phyloP scores from a whole-genome alignment of 306 rosid genomes.

The Sicyos baderoa region DNA sequence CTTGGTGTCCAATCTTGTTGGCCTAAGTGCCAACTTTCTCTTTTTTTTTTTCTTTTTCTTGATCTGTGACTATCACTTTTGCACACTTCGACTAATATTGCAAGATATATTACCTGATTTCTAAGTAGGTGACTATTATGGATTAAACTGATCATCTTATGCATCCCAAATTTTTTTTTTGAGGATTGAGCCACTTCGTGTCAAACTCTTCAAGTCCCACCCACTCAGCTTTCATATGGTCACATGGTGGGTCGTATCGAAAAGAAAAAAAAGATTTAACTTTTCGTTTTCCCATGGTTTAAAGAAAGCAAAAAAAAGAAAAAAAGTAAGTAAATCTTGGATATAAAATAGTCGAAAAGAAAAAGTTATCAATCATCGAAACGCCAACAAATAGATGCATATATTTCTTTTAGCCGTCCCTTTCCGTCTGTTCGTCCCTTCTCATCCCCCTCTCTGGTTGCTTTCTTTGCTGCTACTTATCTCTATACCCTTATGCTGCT shows the following conservation, averaged over 20 bases:
- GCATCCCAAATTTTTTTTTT: no score
- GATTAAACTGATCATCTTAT: no score
- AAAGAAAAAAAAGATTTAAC: not conserved
- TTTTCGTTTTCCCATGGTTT: constrained; percentile 6
- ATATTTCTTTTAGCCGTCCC: constrained; percentile 8
- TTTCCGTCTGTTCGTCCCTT: not conserved
- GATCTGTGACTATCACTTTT: no score
- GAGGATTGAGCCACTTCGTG: no score
- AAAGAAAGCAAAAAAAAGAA: constrained; percentile 1
- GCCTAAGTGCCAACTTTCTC: not conserved
- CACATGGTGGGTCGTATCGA: constrained; percentile 15
- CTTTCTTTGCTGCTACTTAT: constrained; percentile 10
- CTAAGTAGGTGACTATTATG: no score
- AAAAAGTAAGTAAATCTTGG: constrained; percentile 17
- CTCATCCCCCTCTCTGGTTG: not conserved
- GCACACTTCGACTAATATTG: no score
- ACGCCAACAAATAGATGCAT: constrained; percentile 19
- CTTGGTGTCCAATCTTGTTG: not conserved
- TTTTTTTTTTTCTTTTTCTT: no score
- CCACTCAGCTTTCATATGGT: constrained; percentile 4
- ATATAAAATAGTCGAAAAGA: constrained; percentile 8
- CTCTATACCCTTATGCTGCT: constrained; percentile 3
- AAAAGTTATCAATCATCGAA: constrained; percentile 15
- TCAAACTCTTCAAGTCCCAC: constrained; percentile 7
- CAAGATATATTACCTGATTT: no score